Conservation (phyloP, 768 basidiomycete species). For the Mycena rosella region DNA sequence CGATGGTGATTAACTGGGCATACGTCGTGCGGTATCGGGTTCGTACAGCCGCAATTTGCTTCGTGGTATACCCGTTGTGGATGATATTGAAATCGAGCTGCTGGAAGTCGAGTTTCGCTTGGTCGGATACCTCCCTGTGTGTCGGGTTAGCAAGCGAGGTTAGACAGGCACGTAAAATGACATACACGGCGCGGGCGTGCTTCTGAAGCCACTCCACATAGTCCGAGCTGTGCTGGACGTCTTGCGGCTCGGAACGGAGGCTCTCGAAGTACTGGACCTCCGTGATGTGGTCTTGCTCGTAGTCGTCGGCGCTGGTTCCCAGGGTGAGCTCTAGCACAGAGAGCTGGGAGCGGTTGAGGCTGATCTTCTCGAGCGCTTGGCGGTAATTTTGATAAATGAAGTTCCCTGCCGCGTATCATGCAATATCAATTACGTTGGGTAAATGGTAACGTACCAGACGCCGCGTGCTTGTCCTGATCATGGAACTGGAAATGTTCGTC, state of each 20-base stretch:
- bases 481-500: constrained; percentile 38
- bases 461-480: constrained; percentile 38
- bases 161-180: too few species aligned
- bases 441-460: constrained; percentile 21
- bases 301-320: neutral
- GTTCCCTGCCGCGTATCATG: neutral
- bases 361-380: constrained; percentile 15
- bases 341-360: neutral
- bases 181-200: too few species aligned
- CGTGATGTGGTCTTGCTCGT: neutral
- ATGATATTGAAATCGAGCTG: constrained; percentile 13
- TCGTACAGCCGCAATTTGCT: neutral
- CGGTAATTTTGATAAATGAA: constrained; percentile 24
- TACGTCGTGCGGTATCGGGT: constrained; percentile 11
- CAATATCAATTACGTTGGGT: too few species aligned
- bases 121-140: neutral
- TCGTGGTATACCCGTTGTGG: neutral
- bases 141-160: too few species aligned
- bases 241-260: neutral
- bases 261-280: neutral
- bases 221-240: too few species aligned
- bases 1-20: neutral
- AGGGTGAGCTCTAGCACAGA: neutral
- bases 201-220: too few species aligned
- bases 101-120: neutral